A percentile compares a stretch with the other conserved stretches of the same genome.
Evolutionary conservation across 495 filamentous ascomycete genomes (phyloP).

Genomic region (Penicillium parvum): DNA sequence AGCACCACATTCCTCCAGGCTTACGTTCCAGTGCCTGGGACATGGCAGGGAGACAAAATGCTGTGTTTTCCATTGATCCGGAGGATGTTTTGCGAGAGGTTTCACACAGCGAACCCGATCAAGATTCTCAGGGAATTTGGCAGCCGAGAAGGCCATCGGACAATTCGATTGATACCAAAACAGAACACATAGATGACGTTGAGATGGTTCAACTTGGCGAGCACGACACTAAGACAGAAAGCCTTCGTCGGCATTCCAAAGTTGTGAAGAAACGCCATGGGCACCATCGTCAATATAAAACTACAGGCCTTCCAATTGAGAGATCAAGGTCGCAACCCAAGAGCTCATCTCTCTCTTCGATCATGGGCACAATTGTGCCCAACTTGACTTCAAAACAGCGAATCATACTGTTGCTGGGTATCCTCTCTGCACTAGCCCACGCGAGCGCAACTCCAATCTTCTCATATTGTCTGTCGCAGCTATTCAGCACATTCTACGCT

Average conservation of each 20-base stretch:
- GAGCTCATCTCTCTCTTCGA: slow-evolving; percentile 38
- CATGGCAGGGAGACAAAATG: background rate
- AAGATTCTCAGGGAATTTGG: no score
- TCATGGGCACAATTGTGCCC: slow-evolving; percentile 74
- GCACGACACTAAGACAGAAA: background rate
- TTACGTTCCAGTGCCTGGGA: slow-evolving; percentile 13
- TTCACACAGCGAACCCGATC: background rate
- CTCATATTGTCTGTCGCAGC: slow-evolving; percentile 69
- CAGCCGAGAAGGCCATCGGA: no score
- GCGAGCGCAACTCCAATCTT: slow-evolving; percentile 72
- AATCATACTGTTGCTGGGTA: slow-evolving; percentile 54
- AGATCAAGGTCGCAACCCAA: slow-evolving; percentile 2
- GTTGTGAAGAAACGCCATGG: background rate
- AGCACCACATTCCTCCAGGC: slow-evolving; percentile 13
- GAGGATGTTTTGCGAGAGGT: background rate
- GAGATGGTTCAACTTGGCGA: slow-evolving; percentile 11
- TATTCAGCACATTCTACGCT: slow-evolving; percentile 66
- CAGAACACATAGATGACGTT: background rate
- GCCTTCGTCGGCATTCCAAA: background rate
- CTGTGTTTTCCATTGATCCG: background rate
- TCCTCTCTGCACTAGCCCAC: slow-evolving; percentile 57
- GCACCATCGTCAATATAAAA: background rate
- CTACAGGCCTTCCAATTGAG: background rate
- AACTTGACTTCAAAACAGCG: slow-evolving; percentile 49
- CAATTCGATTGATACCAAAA: no score